Evolutionary conservation across 768 basidiomycete species (phyloP), one percentile per base, ranked within the genome.

Genomic region (Russula earlei): DNA sequence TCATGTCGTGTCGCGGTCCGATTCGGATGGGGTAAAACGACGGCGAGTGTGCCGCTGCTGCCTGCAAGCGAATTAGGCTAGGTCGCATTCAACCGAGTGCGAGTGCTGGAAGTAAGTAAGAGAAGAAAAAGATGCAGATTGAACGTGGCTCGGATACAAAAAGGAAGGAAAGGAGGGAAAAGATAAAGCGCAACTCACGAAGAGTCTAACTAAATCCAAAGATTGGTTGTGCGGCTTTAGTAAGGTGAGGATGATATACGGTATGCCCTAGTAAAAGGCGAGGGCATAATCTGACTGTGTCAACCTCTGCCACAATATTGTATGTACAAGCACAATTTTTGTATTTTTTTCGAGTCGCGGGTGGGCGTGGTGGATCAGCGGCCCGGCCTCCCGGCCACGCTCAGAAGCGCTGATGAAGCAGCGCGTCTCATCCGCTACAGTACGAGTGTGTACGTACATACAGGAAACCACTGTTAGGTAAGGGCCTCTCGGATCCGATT

Each of bases 201-300:
- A 54, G 59, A 55, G 62, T 54, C 36, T n/a, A n/a, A n/a, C n/a
- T n/a, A 38, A 15, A 41, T 2, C 59, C 55, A 61, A 62, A 62
- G 51, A 61, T 57, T 54, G 48, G 1, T n/a, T 2, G n/a, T 37
- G 59, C 45, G 53, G 55, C 36, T 57, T 60, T 49, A 31, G 2
- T 49, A 31, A 2, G 2, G 12, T 10, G 0, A 45, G 19, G 73
- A 71, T 68, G 68, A 66, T 67, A 76, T 77, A 79, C 78, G 73
- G 79, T 78, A 77, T 74, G 74, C 78, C 77, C 79, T 80, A 79
- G 79, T 80, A 79, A 80, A 80, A 80, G 78, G 79, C 77, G 78
- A 80, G 79, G 78, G 79, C 75, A 74, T 77, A 77, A 73, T 77
- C 5, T 17, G 12, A 22, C 60, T 60, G 59, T 52, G 22, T 27